These are phyloP conservation scores for Yamadazyma epiphylla DNA, from an alignment of 1,139 yeast genomes.

Conservation along the genomic window DNA sequence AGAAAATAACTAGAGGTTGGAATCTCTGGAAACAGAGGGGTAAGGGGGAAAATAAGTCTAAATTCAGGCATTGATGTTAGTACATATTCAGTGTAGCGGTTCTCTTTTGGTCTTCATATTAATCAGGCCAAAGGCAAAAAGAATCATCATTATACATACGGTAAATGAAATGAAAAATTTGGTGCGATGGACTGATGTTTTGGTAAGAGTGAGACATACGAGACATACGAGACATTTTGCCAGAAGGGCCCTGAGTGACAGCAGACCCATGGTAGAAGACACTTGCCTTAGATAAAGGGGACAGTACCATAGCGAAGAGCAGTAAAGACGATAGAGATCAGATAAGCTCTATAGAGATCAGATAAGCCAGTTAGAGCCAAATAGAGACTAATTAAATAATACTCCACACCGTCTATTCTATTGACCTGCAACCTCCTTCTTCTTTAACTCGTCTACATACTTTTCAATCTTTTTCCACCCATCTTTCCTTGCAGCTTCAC, in stretches of 20 bases:
- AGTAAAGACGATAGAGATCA: too few species aligned
- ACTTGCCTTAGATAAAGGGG: too few species aligned
- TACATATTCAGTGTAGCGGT: constrained; percentile 25
- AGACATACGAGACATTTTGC: too few species aligned
- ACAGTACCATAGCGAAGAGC: too few species aligned
- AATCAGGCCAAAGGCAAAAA: constrained; percentile 15
- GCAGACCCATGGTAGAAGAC: too few species aligned
- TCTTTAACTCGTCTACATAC: constrained; percentile 39
- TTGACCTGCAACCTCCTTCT: constrained; percentile 2
- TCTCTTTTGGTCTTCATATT: constrained; percentile 20
- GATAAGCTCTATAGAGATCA: too few species aligned
- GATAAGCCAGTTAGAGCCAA: too few species aligned
- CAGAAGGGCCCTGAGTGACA: too few species aligned
- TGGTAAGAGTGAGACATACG: too few species aligned
- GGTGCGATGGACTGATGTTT: too few species aligned
- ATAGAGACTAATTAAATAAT: too few species aligned
- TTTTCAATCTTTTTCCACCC: constrained; percentile 75
- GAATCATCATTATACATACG: constrained; percentile 13
- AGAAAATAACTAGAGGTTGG: not conserved
- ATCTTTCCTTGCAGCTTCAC: constrained; percentile 60
- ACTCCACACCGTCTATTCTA: too few species aligned
- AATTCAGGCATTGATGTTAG: constrained; percentile 5
- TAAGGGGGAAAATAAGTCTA: not conserved
- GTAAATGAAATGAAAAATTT: not conserved
- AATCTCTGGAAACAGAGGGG: not conserved